Evolutionary conservation across 768 basidiomycete species (phyloP).

Genomic region (Phlebiopsis flavidoalba): DNA sequence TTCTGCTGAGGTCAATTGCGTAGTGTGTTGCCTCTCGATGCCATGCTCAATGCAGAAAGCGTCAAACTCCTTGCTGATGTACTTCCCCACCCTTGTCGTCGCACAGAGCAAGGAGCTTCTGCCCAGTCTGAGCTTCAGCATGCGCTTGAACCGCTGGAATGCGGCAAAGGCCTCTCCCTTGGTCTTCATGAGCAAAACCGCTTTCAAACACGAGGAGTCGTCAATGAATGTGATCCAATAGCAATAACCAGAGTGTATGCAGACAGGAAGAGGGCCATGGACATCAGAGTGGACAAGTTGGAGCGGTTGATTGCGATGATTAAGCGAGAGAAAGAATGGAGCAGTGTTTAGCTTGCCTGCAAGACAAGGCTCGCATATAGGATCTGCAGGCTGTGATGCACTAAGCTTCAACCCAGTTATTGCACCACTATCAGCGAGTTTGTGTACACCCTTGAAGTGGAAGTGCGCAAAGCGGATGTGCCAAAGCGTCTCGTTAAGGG

Average conservation of each 20-base stretch:
- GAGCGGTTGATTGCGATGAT: too few species aligned
- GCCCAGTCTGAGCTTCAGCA: slow-evolving; percentile 21
- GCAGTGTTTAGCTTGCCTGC: too few species aligned
- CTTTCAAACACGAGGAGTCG: too few species aligned
- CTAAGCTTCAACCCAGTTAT: neutral
- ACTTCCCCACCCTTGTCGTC: slow-evolving; percentile 26
- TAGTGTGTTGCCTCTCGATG: slow-evolving; percentile 14
- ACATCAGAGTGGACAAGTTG: neutral
- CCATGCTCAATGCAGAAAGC: slow-evolving; percentile 16
- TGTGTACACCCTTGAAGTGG: neutral
- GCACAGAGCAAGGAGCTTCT: slow-evolving; percentile 15
- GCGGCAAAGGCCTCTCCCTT: too few species aligned
- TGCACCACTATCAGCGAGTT: neutral
- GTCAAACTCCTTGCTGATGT: slow-evolving; percentile 17
- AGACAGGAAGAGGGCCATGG: slow-evolving; percentile 9
- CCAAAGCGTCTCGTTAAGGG: slow-evolving; percentile 14
- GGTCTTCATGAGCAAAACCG: too few species aligned
- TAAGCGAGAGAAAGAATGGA: too few species aligned
- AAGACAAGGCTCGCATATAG: too few species aligned
- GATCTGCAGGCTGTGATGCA: too few species aligned
- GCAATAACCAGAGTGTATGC: slow-evolving; percentile 6
- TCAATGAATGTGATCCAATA: neutral
- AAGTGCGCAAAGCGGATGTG: slow-evolving; percentile 20
- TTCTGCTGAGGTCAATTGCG: slow-evolving; percentile 21
- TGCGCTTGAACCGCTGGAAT: slow-evolving; percentile 13